Conservation (phyloP, 441 rosid species). For the Aquilaria agallochum region DNA sequence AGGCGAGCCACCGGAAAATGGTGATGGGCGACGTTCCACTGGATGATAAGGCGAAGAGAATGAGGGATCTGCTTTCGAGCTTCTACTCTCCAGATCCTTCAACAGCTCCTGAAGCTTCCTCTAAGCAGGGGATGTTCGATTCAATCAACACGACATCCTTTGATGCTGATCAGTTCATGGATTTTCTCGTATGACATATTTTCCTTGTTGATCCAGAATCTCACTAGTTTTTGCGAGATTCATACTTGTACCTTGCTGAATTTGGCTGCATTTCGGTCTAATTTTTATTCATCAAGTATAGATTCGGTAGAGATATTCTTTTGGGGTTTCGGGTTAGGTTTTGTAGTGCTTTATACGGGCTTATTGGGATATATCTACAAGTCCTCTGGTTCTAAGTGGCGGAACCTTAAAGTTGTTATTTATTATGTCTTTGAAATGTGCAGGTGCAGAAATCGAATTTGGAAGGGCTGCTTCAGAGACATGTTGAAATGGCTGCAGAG, state of each 20-base stretch:
- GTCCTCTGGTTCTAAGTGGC: too few relatives aligned
- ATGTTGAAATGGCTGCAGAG: slow-evolving; percentile 99
- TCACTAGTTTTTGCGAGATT: background rate
- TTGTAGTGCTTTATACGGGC: background rate
- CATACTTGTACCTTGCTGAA: background rate
- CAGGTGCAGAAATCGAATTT: slow-evolving; percentile 81
- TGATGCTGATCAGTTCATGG: slow-evolving; percentile 92
- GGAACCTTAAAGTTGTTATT: background rate
- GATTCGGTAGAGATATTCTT: background rate
- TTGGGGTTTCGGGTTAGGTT: background rate
- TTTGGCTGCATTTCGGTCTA: too few relatives aligned
- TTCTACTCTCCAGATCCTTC: slow-evolving; percentile 94
- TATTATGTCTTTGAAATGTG: slow-evolving; percentile 14
- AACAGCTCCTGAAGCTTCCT: slow-evolving; percentile 32
- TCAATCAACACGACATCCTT: slow-evolving; percentile 76
- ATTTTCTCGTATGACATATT: slow-evolving; percentile 55
- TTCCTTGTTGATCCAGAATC: background rate
- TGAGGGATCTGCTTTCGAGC: slow-evolving; percentile 97
- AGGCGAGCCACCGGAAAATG: slow-evolving; percentile 32
- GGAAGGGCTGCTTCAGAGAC: slow-evolving; percentile 85
- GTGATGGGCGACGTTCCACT: slow-evolving; percentile 59
- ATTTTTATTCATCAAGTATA: too few relatives aligned
- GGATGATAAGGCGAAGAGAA: slow-evolving; percentile 99
- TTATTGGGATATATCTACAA: too few relatives aligned
- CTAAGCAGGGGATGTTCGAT: slow-evolving; percentile 54